Conservation (phyloP, 495 filamentous ascomycete genomes). For the Hyaloscypha variabilis region DNA sequence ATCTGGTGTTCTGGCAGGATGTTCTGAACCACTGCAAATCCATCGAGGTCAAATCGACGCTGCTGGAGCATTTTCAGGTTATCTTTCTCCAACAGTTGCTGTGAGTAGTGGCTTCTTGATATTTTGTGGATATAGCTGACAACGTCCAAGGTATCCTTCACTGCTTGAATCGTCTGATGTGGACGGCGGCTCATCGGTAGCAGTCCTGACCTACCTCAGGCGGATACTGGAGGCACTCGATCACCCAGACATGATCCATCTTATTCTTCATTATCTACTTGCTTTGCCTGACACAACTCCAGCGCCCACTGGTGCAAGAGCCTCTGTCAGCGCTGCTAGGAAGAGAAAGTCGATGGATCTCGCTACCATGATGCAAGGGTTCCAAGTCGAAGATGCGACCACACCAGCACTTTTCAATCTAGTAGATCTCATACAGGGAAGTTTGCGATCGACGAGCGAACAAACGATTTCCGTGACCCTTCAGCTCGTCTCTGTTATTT, state of each 20-base stretch:
- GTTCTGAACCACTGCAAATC: slow-evolving; percentile 94
- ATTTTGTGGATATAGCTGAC: slow-evolving; percentile 16
- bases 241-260: slow-evolving; percentile 87
- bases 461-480: slow-evolving; percentile 90
- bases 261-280: slow-evolving; percentile 91
- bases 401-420: slow-evolving; percentile 91
- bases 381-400: slow-evolving; percentile 59
- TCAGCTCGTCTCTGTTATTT: slow-evolving; percentile 78
- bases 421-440: slow-evolving; percentile 84
- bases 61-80: slow-evolving; percentile 96
- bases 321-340: slow-evolving; percentile 61
- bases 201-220: slow-evolving; percentile 90
- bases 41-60: slow-evolving; percentile 83
- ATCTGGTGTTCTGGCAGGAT: slow-evolving; percentile 97
- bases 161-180: slow-evolving; percentile 94
- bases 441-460: slow-evolving; percentile 79
- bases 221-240: slow-evolving; percentile 89
- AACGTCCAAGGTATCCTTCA: slow-evolving; percentile 77
- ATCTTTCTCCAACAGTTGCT: slow-evolving; percentile 94
- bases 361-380: slow-evolving; percentile 72
- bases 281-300: slow-evolving; percentile 63
- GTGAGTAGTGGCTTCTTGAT: slow-evolving; percentile 50
- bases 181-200: slow-evolving; percentile 94
- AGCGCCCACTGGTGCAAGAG: slow-evolving; percentile 22
- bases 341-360: slow-evolving; percentile 88